A percentile compares a stretch with the other conserved stretches of the same genome.
These are phyloP conservation scores for Urtica urens DNA, from an alignment of 306 rosid genomes.

Conservation along the genomic window DNA sequence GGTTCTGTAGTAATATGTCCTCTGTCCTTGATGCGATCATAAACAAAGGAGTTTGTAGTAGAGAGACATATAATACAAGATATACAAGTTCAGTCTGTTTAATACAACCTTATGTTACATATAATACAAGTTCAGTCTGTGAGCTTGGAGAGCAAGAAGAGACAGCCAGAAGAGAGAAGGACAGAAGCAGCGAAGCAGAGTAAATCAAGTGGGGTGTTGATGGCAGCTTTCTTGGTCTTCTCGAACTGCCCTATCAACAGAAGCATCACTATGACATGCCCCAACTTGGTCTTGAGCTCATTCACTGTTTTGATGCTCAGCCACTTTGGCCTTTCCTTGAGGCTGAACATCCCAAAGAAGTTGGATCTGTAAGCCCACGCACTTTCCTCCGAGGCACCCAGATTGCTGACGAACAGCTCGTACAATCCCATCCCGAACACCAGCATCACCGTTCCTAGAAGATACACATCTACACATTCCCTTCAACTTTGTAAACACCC, in stretches of 20 bases:
- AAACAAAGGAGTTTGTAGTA: no score
- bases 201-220: conserved; percentile 66
- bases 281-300: conserved; percentile 86
- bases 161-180: conserved; percentile 71
- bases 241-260: conserved; percentile 82
- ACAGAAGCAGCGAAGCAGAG: conserved; percentile 74
- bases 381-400: conserved; percentile 34
- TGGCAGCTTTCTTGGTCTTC: conserved; percentile 63
- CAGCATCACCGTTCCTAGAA: conserved; percentile 93
- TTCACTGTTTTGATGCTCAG: conserved; percentile 52
- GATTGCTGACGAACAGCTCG: conserved; percentile 86
- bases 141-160: conserved; percentile 68
- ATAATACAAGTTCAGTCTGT: conserved; percentile 18
- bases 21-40: no score
- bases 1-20: no score
- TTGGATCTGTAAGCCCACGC: conserved; percentile 39
- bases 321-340: conserved; percentile 92
- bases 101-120: no score
- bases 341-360: conserved; percentile 67
- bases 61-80: no score
- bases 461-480: conserved; percentile 68
- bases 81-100: no score
- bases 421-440: conserved; percentile 97
- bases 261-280: conserved; percentile 93
- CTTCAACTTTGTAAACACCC: no score